Conservation (phyloP, 805 yeast species). For the Starmerella etchellsii region DNA sequence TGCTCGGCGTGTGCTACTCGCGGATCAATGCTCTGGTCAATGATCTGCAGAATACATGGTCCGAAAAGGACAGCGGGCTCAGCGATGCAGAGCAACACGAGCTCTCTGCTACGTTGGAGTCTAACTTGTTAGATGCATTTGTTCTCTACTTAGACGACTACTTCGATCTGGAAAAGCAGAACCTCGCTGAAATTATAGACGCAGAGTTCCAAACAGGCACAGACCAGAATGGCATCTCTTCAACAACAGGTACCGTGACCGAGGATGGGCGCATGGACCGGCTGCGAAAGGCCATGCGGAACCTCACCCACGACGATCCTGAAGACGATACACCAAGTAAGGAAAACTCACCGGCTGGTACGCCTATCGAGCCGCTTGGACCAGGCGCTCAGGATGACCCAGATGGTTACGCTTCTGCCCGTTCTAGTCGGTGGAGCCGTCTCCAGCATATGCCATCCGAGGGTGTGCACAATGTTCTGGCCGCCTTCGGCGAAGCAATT, state of each 20-base stretch:
- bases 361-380: not conserved
- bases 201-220: conserved; percentile 2
- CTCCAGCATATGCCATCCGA: conserved; percentile 5
- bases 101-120: conserved; percentile 45
- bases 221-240: not conserved
- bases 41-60: conserved; percentile 45
- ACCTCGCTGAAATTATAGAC: conserved; percentile 25
- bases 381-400: not conserved
- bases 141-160: conserved; percentile 54
- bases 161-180: conserved; percentile 45
- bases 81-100: conserved; percentile 30
- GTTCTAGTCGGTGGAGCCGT: not conserved
- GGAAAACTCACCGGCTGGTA: not conserved
- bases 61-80: conserved; percentile 23
- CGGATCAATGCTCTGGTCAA: conserved; percentile 48
- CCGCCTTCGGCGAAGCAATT: conserved; percentile 61
- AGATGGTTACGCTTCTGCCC: not conserved
- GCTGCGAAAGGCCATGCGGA: conserved; percentile 22
- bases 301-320: conserved; percentile 10
- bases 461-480: conserved; percentile 45
- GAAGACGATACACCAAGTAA: not conserved
- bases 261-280: conserved; percentile 26
- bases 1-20: conserved; percentile 53
- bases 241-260: not conserved
- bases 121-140: conserved; percentile 59